Evolutionary conservation across 192 early-diverging fungal genomes (phyloP).

Genomic region (Backusella sp.): DNA sequence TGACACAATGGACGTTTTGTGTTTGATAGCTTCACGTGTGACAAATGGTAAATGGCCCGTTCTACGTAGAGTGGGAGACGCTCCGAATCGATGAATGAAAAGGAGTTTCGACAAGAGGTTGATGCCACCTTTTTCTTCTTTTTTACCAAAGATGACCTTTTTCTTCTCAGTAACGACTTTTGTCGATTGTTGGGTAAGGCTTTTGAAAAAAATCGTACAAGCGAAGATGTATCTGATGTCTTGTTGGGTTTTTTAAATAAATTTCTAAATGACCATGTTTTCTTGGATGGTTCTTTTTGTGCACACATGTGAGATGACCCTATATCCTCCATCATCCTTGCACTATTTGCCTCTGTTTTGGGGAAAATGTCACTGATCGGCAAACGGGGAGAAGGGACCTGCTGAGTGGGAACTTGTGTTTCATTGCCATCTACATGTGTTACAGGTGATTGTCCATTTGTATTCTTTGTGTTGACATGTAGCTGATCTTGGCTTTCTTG

Average conservation of each 20-base stretch:
- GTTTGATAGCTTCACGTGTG: constrained; percentile 69
- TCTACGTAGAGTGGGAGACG: constrained; percentile 61
- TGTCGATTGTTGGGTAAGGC: background rate
- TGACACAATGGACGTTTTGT: constrained; percentile 68
- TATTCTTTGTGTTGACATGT: background rate
- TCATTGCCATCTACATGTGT: background rate
- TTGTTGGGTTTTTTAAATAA: background rate
- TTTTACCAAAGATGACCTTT: background rate
- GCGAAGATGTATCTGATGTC: background rate
- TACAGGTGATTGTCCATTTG: background rate
- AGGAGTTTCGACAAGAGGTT: background rate
- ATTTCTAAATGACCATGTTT: background rate
- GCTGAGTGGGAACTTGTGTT: background rate
- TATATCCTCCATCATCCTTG: background rate
- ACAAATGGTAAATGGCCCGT: constrained; percentile 75
- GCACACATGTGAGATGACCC: background rate
- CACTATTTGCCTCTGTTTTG: background rate
- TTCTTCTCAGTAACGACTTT: background rate
- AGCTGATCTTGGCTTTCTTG: background rate
- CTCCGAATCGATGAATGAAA: background rate
- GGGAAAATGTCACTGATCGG: background rate
- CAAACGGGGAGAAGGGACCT: background rate
- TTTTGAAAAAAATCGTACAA: background rate
- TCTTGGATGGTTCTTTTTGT: background rate
- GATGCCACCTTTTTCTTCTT: background rate